Evolutionary conservation across 768 basidiomycete genomes (phyloP).

Genomic region (Lactarius tabidus): DNA sequence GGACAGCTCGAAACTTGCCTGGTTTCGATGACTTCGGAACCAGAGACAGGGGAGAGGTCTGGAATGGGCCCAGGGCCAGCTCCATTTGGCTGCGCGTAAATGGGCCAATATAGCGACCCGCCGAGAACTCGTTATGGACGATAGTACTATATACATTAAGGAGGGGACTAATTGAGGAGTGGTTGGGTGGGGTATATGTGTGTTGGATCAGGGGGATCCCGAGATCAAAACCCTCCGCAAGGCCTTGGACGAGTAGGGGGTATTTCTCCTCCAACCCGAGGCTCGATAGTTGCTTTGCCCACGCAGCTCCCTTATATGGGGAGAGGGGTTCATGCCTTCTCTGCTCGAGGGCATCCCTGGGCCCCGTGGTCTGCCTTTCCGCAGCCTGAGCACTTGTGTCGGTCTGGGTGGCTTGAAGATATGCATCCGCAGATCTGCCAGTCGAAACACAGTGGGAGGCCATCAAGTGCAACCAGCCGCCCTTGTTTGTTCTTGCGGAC

Average conservation of each 20-base stretch:
- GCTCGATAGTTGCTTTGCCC: slow-evolving; percentile 30
- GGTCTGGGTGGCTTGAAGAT: no score
- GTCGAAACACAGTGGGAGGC: neutral
- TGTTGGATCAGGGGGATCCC: slow-evolving; percentile 33
- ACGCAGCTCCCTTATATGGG: slow-evolving; percentile 33
- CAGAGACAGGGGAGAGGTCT: no score
- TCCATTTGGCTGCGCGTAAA: slow-evolving; percentile 29
- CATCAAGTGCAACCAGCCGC: no score
- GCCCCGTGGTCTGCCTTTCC: slow-evolving; percentile 38
- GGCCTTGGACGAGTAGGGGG: slow-evolving; percentile 26
- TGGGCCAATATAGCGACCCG: no score
- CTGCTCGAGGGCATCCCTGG: slow-evolving; percentile 36
- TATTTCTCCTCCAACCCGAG: slow-evolving; percentile 29
- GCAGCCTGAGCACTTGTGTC: slow-evolving; percentile 46
- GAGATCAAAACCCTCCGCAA: slow-evolving; percentile 35
- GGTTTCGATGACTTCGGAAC: slow-evolving; percentile 37
- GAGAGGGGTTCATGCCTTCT: slow-evolving; percentile 32
- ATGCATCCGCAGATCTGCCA: no score
- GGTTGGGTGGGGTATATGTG: slow-evolving; percentile 36
- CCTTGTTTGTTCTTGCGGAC: no score
- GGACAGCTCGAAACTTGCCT: slow-evolving; percentile 34
- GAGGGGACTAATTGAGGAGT: slow-evolving; percentile 24
- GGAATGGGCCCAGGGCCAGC: slow-evolving; percentile 36
- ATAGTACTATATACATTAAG: slow-evolving; percentile 24
- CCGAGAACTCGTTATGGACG: slow-evolving; percentile 17